phyloP scores from a whole-genome alignment of 2,329 filamentous ascomycete genomes.

The Aspergillus novoparasiticus region DNA sequence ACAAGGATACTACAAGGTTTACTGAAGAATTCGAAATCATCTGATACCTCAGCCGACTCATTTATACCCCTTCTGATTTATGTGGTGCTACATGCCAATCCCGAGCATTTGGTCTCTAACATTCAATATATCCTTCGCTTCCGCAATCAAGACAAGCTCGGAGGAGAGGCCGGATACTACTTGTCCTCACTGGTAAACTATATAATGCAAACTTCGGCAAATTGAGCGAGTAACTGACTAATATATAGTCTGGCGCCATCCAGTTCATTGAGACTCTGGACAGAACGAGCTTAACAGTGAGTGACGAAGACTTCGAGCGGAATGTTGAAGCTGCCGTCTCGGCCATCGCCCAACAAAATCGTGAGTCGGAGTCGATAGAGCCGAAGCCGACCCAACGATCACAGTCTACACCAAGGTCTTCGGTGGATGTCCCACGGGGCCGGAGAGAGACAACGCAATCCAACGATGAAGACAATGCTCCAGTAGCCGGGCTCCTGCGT shows the following conservation, averaged over 20 bases:
- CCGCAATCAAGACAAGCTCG: conserved; percentile 94
- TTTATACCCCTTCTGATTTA: conserved; percentile 96
- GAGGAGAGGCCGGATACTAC: conserved; percentile 97
- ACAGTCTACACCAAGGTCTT: conserved; percentile 62
- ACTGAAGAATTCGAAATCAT: conserved; percentile 82
- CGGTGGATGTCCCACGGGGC: conserved; percentile 59
- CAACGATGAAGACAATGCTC: conserved; percentile 71
- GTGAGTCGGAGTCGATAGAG: conserved; percentile 54
- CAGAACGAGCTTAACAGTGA: conserved; percentile 87
- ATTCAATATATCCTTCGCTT: conserved; percentile 98
- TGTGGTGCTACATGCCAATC: conserved; percentile 90
- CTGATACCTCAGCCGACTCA: conserved; percentile 89
- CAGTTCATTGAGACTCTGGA: conserved; percentile 98
- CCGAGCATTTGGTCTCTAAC: conserved; percentile 93
- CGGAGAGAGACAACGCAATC: conserved; percentile 37
- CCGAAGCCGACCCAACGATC: conserved; percentile 50
- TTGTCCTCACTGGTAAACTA: conserved; percentile 79
- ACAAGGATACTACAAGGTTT: conserved; percentile 56
- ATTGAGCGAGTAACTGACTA: not conserved
- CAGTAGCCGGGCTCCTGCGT: conserved; percentile 80
- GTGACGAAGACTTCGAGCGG: conserved; percentile 90
- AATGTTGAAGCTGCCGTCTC: conserved; percentile 97
- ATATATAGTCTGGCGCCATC: conserved; percentile 67
- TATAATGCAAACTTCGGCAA: not conserved
- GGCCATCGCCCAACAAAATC: conserved; percentile 89